Conservation (phyloP, 202 grass and related monocot genomes). For the Hordeum pubiflorum region DNA sequence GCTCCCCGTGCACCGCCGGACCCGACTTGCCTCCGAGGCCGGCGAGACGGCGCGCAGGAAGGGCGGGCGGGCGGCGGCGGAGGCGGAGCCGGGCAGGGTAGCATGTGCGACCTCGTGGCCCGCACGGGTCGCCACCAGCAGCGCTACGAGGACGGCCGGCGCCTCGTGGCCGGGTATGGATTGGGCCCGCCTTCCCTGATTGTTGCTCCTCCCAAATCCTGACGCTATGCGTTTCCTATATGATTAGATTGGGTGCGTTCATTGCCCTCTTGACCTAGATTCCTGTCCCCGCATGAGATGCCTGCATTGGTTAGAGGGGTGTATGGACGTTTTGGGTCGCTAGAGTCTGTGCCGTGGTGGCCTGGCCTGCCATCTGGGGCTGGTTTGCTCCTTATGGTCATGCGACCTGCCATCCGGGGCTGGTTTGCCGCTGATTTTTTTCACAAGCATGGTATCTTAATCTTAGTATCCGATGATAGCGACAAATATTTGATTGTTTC, state of each 20-base stretch:
- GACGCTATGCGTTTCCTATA: not conserved
- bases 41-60: constrained; percentile 22
- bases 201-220: not conserved
- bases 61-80: constrained; percentile 4
- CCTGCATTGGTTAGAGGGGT: not conserved
- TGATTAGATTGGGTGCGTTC: constrained; percentile 20
- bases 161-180: constrained; percentile 78
- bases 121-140: constrained; percentile 98
- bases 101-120: constrained; percentile 95
- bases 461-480: constrained; percentile 11
- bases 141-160: constrained; percentile 84
- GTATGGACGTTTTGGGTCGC: not conserved
- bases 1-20: constrained; percentile 13
- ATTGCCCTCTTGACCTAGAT: constrained; percentile 31
- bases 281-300: not conserved
- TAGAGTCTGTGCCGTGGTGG: not conserved
- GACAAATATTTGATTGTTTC: constrained; percentile 27
- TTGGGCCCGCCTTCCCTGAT: not conserved
- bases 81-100: not conserved
- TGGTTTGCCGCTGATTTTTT: constrained; percentile 13
- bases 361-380: not conserved
- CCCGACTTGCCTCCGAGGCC: not conserved
- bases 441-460: not conserved
- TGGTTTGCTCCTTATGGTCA: constrained; percentile 11
- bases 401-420: not conserved